phyloP scores from a whole-genome alignment of 2,329 filamentous ascomycete species.

The Aureobasidium musti region DNA sequence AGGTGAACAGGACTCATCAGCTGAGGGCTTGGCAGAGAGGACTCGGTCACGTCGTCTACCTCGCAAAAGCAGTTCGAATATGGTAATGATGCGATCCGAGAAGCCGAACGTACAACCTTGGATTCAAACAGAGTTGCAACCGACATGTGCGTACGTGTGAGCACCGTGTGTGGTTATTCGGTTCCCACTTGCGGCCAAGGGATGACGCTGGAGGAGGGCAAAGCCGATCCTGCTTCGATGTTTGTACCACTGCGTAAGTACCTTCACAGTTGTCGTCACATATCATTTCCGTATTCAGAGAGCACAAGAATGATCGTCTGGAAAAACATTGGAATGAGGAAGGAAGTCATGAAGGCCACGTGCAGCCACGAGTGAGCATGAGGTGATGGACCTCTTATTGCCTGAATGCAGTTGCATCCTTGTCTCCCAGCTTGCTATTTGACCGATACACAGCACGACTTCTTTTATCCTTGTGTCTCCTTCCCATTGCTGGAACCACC shows the following conservation, averaged over 20 bases:
- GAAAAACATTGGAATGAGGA: conserved; percentile 4
- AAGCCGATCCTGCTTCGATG: background rate
- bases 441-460: background rate
- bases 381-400: background rate
- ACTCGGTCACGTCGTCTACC: conserved; percentile 6
- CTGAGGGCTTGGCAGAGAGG: background rate
- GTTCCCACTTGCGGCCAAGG: background rate
- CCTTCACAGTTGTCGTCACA: background rate
- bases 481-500: background rate
- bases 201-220: conserved; percentile 1
- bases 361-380: conserved; percentile 24
- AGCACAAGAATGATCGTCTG: conserved; percentile 15
- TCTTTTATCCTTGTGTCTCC: background rate
- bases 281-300: conserved; percentile 21
- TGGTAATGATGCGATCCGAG: background rate
- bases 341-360: conserved; percentile 13
- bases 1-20: background rate
- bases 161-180: background rate
- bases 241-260: background rate
- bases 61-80: background rate
- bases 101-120: background rate
- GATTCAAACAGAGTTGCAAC: conserved; percentile 7
- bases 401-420: background rate
- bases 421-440: background rate
- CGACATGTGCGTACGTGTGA: background rate